Evolutionary conservation across 345 rosid species (phyloP), one percentile per base, ranked within the genome.

Genomic region (Nephelium lappaceum): DNA sequence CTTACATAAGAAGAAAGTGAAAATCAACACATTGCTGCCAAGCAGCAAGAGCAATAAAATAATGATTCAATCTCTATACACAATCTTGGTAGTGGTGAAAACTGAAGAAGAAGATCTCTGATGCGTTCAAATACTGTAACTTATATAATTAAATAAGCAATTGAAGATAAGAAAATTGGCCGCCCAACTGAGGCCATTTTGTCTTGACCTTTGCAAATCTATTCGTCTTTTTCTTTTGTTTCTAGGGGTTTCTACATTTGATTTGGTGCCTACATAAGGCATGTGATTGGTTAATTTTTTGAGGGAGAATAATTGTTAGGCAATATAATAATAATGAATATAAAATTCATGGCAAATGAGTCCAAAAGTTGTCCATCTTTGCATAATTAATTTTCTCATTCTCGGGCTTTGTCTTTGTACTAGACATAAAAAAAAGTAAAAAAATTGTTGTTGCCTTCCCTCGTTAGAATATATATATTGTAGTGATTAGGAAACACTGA

Each of bases 51-150:
- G 12, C 15, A 73, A 60, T 23, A 58, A 62, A 9, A 62, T 42
- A 60, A 15, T 58, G 36, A 62, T 62, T 24, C 24, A 61, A 24
- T 21, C 42, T 24, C 65, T 49, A 75, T 31, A 47, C 5, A 27
- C 21, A 25, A 63, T 43, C 70, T 64, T 45, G 69, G 38, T 41
- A 69, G 60, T 43, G 74, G 62, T 69, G 75, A 42, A 77, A 77
- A 77, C 69, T 12, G 62, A 77, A 45, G 80, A 77, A 43, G 47
- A 70, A 58, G 61, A 77, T 25, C 18, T 69, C 38, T 61, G 69
- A 43, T 58, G 61, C 41, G 27, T 42, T 55, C 19, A 57, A 58
- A 12, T 24, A 60, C 55, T 42, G 57, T 25, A 73, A 31, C n/a
- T 31, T 39, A 41, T 73, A 73, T 73, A 61, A 41, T 73, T 41